Percentiles rank a stretch among this genome's conserved stretches.
Evolutionary conservation across 1,139 yeast genomes (phyloP).

Genomic region (Debaryomycetaceae sp.): DNA sequence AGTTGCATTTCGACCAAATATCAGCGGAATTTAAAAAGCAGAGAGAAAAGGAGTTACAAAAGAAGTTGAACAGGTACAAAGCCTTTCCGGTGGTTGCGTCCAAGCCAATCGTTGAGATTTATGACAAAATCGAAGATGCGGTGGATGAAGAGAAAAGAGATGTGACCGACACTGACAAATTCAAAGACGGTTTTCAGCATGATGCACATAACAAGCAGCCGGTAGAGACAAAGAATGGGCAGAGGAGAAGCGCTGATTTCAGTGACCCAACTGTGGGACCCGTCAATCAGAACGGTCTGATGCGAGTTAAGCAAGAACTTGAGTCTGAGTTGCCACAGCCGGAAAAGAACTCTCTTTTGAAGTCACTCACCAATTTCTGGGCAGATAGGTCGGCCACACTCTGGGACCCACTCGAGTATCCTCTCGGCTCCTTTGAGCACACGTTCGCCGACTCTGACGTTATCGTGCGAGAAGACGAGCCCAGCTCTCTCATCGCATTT

Average conservation of each 20-base stretch:
- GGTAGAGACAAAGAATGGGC: background rate
- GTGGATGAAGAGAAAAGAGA: conserved; percentile 40
- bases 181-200: no score
- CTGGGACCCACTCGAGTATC: conserved; percentile 91
- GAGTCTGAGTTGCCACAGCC: conserved; percentile 36
- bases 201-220: no score
- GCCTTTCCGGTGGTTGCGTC: conserved; percentile 76
- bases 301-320: no score
- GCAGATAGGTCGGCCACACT: conserved; percentile 94
- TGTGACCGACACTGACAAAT: background rate
- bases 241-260: no score
- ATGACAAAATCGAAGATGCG: conserved; percentile 85
- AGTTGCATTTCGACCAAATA: conserved; percentile 73
- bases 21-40: conserved; percentile 85
- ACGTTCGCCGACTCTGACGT: conserved; percentile 92
- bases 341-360: conserved; percentile 74
- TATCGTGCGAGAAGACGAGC: conserved; percentile 94
- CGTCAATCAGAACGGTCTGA: conserved; percentile 4
- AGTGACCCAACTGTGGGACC: no score
- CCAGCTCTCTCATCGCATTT: conserved; percentile 89
- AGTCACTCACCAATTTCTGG: conserved; percentile 89
- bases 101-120: conserved; percentile 87
- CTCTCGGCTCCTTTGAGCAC: conserved; percentile 77
- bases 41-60: conserved; percentile 69
- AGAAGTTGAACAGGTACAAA: conserved; percentile 60